Conservation (phyloP, 2,329 filamentous ascomycete genomes). For the Neonectria hederae region DNA sequence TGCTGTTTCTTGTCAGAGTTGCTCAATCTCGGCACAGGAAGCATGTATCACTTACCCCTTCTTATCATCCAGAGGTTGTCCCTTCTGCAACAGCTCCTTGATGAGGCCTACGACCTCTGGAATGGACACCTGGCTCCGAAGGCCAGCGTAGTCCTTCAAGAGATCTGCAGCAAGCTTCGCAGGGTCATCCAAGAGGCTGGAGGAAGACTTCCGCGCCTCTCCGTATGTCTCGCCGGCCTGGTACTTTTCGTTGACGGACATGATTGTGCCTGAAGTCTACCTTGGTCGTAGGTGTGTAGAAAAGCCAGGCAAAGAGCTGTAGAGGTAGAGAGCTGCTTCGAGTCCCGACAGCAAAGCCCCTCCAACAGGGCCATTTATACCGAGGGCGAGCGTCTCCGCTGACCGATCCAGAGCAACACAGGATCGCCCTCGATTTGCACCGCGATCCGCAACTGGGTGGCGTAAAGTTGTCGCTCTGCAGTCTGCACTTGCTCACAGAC, state of each 20-base stretch:
- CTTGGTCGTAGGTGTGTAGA: not conserved
- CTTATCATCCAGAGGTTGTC: slow-evolving; percentile 67
- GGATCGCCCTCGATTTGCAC: not conserved
- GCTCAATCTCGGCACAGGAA: not conserved
- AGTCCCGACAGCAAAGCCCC: not conserved
- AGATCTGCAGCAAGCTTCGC: slow-evolving; percentile 47
- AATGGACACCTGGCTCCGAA: slow-evolving; percentile 42
- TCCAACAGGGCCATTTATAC: slow-evolving; percentile 26
- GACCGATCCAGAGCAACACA: not conserved
- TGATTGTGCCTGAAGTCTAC: slow-evolving; percentile 28
- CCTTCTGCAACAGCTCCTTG: slow-evolving; percentile 49
- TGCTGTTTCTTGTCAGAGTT: slow-evolving; percentile 42
- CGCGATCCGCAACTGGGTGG: not conserved
- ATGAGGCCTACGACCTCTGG: slow-evolving; percentile 46
- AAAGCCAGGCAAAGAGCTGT: not conserved
- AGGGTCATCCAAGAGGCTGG: slow-evolving; percentile 46
- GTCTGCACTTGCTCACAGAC: not conserved
- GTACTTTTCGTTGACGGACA: slow-evolving; percentile 49
- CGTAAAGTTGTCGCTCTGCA: not conserved
- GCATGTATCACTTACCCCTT: slow-evolving; percentile 46
- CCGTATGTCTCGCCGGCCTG: slow-evolving; percentile 52
- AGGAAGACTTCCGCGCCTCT: slow-evolving; percentile 35
- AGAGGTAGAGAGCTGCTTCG: not conserved
- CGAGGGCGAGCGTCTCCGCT: not conserved
- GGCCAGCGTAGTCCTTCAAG: slow-evolving; percentile 44